Percentiles rank a stretch among this genome's conserved stretches.
phyloP scores from a whole-genome alignment of 257 asterid species.

The Rubia yunnanensis region DNA sequence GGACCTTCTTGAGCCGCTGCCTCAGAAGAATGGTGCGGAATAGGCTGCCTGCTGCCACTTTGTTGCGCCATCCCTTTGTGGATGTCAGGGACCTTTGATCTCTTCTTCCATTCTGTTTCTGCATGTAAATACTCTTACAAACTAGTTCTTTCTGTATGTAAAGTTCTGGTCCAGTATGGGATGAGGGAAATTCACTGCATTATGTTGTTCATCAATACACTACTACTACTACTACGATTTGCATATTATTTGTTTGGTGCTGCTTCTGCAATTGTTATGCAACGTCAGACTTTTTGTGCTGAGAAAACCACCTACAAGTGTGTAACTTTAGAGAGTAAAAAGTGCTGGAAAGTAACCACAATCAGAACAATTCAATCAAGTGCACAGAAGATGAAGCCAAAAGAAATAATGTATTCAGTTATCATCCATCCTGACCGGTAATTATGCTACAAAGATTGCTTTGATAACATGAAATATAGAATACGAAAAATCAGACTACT shows the following conservation, averaged over 20 bases:
- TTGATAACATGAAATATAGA: not conserved
- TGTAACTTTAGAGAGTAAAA: no score
- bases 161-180: no score
- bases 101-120: no score
- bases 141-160: no score
- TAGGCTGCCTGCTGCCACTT: constrained; percentile 17
- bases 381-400: not conserved
- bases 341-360: no score
- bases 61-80: constrained; percentile 32
- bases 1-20: constrained; percentile 23
- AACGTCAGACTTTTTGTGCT: no score
- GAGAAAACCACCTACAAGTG: no score
- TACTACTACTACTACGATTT: no score
- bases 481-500: not conserved
- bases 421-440: not conserved
- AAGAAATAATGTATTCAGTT: not conserved
- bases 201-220: no score
- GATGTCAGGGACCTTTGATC: not conserved
- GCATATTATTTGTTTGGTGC: no score
- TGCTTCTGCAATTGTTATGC: no score
- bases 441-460: not conserved
- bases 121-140: not conserved
- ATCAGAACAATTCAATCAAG: not conserved
- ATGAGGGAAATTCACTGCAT: no score
- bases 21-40: constrained; percentile 10